Evolutionary conservation across 2,329 filamentous ascomycete genomes (phyloP).

Genomic region (Decorospora gaudefroyi): DNA sequence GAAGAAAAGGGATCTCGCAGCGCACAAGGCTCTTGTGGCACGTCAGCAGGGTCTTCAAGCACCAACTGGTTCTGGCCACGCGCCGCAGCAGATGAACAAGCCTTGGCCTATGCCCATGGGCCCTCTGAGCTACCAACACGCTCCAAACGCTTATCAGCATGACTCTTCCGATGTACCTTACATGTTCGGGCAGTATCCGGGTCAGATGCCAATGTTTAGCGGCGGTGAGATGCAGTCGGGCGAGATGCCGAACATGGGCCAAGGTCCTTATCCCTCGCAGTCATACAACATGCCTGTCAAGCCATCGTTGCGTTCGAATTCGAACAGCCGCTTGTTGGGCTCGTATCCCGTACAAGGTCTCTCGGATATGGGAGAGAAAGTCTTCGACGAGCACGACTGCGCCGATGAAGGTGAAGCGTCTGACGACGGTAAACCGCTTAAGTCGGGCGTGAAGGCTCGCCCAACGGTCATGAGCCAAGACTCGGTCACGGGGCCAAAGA

Average conservation of each 20-base stretch:
- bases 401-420: slow-evolving; percentile 3
- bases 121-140: slow-evolving; percentile 5
- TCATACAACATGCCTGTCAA: not conserved
- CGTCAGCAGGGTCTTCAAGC: not conserved
- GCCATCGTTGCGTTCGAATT: no score
- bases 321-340: not conserved
- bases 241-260: not conserved
- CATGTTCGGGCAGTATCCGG: no score
- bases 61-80: not conserved
- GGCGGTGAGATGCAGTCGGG: no score
- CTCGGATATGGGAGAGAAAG: not conserved
- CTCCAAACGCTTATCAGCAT: not conserved
- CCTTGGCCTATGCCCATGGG: not conserved
- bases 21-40: not conserved
- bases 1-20: not conserved
- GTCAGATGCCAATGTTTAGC: not conserved
- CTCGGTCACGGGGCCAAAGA: not conserved
- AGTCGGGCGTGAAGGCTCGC: slow-evolving; percentile 14
- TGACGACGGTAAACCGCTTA: slow-evolving; percentile 29
- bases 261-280: not conserved
- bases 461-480: slow-evolving; percentile 9
- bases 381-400: not conserved
- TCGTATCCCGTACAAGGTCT: not conserved
- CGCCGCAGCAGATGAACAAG: not conserved
- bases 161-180: no score